These are phyloP conservation scores for Dothistroma pini DNA, from an alignment of 2,329 filamentous ascomycete genomes.

Conservation along the genomic window DNA sequence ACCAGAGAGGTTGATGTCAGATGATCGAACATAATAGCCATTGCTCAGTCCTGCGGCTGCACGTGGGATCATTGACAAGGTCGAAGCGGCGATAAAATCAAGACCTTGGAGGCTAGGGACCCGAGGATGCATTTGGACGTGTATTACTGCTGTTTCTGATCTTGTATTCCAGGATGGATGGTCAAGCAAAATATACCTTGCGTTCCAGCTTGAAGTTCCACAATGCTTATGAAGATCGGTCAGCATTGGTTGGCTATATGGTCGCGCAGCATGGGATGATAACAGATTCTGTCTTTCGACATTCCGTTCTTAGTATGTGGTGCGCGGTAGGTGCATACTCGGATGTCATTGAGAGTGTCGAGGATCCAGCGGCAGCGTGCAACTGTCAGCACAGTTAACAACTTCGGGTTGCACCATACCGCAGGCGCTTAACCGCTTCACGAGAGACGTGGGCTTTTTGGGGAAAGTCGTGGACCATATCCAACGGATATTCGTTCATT, in stretches of 20 bases:
- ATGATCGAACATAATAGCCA: constrained; percentile 1
- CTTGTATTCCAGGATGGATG: neutral
- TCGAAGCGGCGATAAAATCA: neutral
- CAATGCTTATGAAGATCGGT: neutral
- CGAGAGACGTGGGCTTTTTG: too few species aligned
- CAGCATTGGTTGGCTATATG: neutral
- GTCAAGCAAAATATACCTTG: neutral
- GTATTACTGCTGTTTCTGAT: neutral
- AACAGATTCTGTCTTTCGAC: neutral
- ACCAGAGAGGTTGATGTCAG: constrained; percentile 4
- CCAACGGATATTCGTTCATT: neutral
- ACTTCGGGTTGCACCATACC: too few species aligned
- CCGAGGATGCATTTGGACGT: too few species aligned
- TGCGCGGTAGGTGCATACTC: neutral
- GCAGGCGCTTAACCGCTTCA: neutral
- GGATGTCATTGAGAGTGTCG: neutral
- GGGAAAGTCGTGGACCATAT: neutral
- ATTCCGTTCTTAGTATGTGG: neutral
- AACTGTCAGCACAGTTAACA: neutral
- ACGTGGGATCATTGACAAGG: neutral
- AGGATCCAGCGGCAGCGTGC: neutral
- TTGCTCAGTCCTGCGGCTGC: neutral
- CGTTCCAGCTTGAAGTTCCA: neutral
- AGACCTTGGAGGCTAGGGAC: too few species aligned
- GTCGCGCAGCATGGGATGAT: neutral